Percentiles rank a stretch among this genome's conserved stretches.
Evolutionary conservation across 2,329 filamentous ascomycete genomes (phyloP).

Genomic region (Colletotrichum tropicicola): DNA sequence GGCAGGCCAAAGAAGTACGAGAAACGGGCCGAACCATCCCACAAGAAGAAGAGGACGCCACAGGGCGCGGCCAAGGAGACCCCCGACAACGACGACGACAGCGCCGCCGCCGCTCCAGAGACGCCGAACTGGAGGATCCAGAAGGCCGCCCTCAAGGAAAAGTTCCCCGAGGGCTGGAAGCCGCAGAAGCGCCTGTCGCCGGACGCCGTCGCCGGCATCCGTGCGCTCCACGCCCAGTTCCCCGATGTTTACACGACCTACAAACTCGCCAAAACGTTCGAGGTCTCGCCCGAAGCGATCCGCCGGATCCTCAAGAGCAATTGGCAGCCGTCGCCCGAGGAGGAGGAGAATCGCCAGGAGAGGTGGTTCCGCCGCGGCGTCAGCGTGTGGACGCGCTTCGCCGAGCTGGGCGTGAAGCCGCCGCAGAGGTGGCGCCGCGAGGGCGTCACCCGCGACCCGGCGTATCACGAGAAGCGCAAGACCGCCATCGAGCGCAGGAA

Average conservation of each 20-base stretch:
- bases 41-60: not conserved
- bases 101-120: not conserved
- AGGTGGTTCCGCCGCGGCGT: conserved; percentile 71
- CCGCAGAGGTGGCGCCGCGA: conserved; percentile 67
- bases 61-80: no score
- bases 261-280: conserved; percentile 79
- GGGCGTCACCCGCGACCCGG: conserved; percentile 57
- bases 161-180: conserved; percentile 84
- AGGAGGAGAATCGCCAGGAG: conserved; percentile 65
- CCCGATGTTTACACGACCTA: conserved; percentile 80
- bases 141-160: conserved; percentile 77
- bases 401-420: conserved; percentile 69
- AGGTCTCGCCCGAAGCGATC: conserved; percentile 87
- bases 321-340: conserved; percentile 69
- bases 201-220: conserved; percentile 90
- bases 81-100: no score
- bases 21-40: no score
- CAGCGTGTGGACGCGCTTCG: conserved; percentile 66
- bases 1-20: no score
- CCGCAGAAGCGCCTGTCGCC: conserved; percentile 90
- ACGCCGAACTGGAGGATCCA: conserved; percentile 76
- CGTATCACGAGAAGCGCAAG: conserved; percentile 47
- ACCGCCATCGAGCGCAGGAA: conserved; percentile 36
- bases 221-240: conserved; percentile 80
- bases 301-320: conserved; percentile 85